A percentile compares a stretch with the other conserved stretches of the same genome.
Evolutionary conservation across 179 eudicot species (phyloP).

Genomic region (Corrigiola litoralis): DNA sequence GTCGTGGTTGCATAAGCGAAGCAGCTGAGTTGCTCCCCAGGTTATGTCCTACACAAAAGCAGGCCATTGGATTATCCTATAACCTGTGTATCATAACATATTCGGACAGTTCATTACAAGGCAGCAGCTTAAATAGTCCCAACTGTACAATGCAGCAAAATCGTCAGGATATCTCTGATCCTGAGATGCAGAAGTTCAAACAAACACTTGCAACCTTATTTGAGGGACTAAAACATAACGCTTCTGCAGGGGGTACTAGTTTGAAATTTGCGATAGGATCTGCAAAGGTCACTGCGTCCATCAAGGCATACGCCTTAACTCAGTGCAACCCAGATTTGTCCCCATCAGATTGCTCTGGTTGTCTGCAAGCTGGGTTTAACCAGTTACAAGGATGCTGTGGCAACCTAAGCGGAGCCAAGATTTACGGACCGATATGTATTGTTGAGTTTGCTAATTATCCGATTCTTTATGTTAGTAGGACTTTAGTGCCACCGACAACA

Average conservation of each 20-base stretch:
- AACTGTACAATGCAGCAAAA: neutral
- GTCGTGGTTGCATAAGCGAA: neutral
- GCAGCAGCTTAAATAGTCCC: neutral
- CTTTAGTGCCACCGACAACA: neutral
- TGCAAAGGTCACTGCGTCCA: neutral
- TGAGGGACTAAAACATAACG: neutral
- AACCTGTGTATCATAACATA: constrained; percentile 12
- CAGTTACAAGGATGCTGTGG: neutral
- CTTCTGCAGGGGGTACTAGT: constrained; percentile 18
- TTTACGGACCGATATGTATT: neutral
- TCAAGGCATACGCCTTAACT: constrained; percentile 16
- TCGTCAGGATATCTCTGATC: neutral
- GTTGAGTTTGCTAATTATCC: neutral
- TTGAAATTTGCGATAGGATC: constrained; percentile 24
- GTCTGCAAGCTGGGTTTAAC: neutral
- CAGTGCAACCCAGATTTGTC: constrained; percentile 22
- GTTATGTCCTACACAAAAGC: constrained; percentile 24
- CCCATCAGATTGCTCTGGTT: constrained; percentile 1
- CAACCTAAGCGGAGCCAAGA: neutral
- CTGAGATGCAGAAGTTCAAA: constrained; percentile 11
- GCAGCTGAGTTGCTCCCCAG: neutral
- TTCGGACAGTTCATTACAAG: constrained; percentile 10
- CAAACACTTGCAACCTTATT: constrained; percentile 11
- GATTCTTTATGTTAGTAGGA: neutral
- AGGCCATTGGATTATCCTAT: constrained; percentile 19